Evolutionary conservation across 495 filamentous ascomycete genomes (phyloP), one percentile per base, ranked within the genome.

Genomic region (Poronia punctata): DNA sequence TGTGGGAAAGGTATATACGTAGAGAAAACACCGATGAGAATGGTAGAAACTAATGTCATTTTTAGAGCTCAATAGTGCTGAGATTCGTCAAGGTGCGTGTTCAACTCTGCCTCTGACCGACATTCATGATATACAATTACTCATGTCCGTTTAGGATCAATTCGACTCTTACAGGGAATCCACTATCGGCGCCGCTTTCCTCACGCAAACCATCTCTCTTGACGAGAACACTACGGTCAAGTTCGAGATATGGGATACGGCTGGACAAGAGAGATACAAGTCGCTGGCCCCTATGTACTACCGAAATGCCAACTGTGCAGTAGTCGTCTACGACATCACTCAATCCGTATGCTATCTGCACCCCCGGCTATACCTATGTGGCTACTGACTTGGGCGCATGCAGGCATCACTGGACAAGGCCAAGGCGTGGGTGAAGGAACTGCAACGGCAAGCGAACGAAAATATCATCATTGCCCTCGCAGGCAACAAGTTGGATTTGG

Each of bases 161-260:
- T 98, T 98, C 66, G 92, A 98, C 71, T 92, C 94, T 61, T 98
- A 96, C 71, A 79, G 92, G 65, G 92, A 98, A 77, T 95, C 88
- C 27, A 98, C 92, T 30, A 98, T 98, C 71, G 92, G 92, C 66
- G 92, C 92, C 46, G 92, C 92, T 48, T 98, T 98, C 79, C 75
- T 98, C 49, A 98, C 92, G 56, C 92, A 98, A 66, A 97, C 92
- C 35, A 97, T 97, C 58, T 85, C 90, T 43, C 79, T 97, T 59
- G 92, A 96, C 66, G 92, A 97, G 59, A 87, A 77, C 60, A 96
- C 92, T 46, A 98, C 92, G 28, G 90, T 98, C 62, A 98, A 98
- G 70, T 98, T 98, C 57, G 92, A 98, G 70, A 98, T 98, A 58
- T 98, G 92, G 92, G 92, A 98, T 67, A 98, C 92, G 14, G 92